Evolutionary conservation across 2,329 filamentous ascomycete genomes (phyloP), one percentile per base, ranked within the genome.

Genomic region (Claviceps arundinis): DNA sequence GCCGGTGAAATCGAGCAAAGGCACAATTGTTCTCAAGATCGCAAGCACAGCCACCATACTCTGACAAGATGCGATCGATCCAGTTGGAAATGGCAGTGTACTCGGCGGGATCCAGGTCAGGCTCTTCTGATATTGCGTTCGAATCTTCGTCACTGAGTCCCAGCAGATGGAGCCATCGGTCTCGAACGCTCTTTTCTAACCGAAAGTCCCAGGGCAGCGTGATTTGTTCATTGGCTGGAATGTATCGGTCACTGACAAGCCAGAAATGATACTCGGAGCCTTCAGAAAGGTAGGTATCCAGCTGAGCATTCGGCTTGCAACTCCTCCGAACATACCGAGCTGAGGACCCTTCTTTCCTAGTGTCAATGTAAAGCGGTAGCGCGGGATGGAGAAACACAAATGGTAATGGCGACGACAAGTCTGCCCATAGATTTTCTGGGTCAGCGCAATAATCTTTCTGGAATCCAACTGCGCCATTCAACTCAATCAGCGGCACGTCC

Each of bases 281-380:
- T 47, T 82, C 83, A 1, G 87, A 87, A 47, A 96, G 79, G 58
- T 89, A 87, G 0, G 90, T 94, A 64, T 93, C 90, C 60, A 97
- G 74, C 37, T 80, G 77, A n/a, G 93, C 81, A 62, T 97, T 98
- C 1, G 93, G 88, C 55, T 80, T 82, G 70, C 93, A 98, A 61
- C 93, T 97, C 58, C 91, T 81, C 52, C 93, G 82, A n/a, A 94
- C 82, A 64, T 93, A 96, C 45, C 93, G 86, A 53, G 93, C 82
- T 38, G 82, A 73, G 4, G 88, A 95, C 22, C 91, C 93, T 70
- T 95, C 89, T 64, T 80, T 81, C 54, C 93, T 79, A 9, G 90
- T 93, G 67, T 96, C 93, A 61, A 98, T 93, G 69, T 90, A 95
- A 13, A 98, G 78, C 0, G 91, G 91, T 8, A 97, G 79, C 54